Conservation (phyloP, 345 rosid species). For the Populus ilicifolia region DNA sequence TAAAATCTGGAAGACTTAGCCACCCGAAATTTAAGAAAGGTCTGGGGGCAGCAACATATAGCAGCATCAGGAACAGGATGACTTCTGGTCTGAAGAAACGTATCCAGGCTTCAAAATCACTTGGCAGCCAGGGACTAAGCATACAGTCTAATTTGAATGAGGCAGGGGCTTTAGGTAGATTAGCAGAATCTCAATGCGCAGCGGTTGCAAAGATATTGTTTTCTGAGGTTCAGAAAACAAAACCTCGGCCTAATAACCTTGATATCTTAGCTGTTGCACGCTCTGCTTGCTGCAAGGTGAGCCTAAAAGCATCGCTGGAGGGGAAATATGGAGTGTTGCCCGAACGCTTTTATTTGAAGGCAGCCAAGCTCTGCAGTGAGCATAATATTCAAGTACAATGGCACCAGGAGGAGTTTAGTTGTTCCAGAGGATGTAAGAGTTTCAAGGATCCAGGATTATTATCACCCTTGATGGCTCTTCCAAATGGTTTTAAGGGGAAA, state of each 20-base stretch:
- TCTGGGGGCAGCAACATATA: constrained; percentile 68
- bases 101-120: constrained; percentile 62
- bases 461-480: constrained; percentile 39
- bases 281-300: constrained; percentile 79
- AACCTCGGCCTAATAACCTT: constrained; percentile 76
- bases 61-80: constrained; percentile 71
- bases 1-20: constrained; percentile 90
- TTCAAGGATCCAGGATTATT: constrained; percentile 36
- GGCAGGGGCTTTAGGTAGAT: constrained; percentile 39
- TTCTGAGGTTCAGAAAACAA: constrained; percentile 67
- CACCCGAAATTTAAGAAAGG: constrained; percentile 85
- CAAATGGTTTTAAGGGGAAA: constrained; percentile 30
- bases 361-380: constrained; percentile 93
- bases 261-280: constrained; percentile 79
- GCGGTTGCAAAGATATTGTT: constrained; percentile 62
- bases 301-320: constrained; percentile 72
- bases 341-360: constrained; percentile 72
- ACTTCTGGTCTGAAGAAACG: constrained; percentile 66
- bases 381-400: constrained; percentile 75
- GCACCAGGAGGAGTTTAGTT: constrained; percentile 73
- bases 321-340: constrained; percentile 70
- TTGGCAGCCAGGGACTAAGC: constrained; percentile 28
- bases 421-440: constrained; percentile 76
- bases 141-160: constrained; percentile 37
- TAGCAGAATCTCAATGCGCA: constrained; percentile 63